phyloP scores from a whole-genome alignment of 2,329 filamentous ascomycete species.

The Alternaria burnsii region DNA sequence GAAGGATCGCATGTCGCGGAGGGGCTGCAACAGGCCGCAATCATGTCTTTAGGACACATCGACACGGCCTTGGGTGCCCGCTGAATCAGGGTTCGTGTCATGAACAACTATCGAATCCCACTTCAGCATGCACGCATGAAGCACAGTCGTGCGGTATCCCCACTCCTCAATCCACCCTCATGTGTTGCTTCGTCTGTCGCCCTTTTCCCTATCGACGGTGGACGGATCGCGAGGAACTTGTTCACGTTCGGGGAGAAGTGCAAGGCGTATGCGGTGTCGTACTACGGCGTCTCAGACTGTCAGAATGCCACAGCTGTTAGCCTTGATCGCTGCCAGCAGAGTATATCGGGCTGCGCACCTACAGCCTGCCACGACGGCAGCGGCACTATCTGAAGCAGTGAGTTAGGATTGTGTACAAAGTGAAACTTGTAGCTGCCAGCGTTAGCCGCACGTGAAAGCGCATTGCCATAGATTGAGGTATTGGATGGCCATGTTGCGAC shows the following conservation, averaged over 20 bases:
- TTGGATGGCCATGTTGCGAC: background rate
- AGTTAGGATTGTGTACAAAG: background rate
- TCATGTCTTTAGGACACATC: too few relatives aligned
- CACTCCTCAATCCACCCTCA: background rate
- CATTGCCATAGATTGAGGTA: background rate
- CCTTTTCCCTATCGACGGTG: background rate
- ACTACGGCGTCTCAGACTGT: background rate
- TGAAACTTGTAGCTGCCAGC: background rate
- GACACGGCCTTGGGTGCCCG: too few relatives aligned
- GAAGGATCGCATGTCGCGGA: too few relatives aligned
- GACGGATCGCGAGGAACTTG: background rate
- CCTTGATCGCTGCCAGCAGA: background rate
- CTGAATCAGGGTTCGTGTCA: too few relatives aligned
- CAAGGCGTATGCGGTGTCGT: too few relatives aligned
- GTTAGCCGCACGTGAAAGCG: background rate
- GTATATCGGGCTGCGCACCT: background rate
- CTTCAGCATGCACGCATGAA: background rate
- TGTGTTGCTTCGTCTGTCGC: background rate
- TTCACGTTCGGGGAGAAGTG: background rate
- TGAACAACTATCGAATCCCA: background rate
- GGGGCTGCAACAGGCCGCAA: too few relatives aligned
- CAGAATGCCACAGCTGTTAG: background rate
- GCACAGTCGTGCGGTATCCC: background rate
- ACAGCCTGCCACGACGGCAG: background rate
- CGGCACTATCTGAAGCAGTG: background rate